Evolutionary conservation across 202 grass and related monocot genomes (phyloP), one percentile per base, ranked within the genome.

Genomic region (Zoysia matrella): DNA sequence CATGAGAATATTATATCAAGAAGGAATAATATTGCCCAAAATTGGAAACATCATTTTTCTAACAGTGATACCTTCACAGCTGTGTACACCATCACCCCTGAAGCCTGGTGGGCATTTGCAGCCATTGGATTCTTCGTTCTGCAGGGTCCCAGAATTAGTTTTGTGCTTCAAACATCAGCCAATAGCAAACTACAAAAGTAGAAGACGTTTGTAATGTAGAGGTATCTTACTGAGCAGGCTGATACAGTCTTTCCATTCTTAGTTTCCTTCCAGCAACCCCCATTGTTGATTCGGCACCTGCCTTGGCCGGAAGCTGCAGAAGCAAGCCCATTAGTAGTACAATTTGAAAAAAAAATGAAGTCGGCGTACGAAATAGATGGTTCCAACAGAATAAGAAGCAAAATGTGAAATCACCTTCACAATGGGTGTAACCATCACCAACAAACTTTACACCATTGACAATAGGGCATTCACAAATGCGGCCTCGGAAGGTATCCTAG

Each of bases 401-500:
- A 82, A 86, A 60, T 64, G 1, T 15, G 60, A 47, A 65, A 77
- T 48, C 46, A 96, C 93, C 93, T 96, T 90, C 91, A 79, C 93
- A 96, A 76, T 93, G 80, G 2, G 64, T 87, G 64, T 96, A 96
- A n/a, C 93, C 93, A 41, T 96, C 93, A 60, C 93, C 93, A 8
- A 79, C 74, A 56, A 96, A 96, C 80, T 90, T 92, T 30, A 96
- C 90, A 60, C 93, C 83, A 69, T 80, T 82, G 30, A 90, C 83
- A 77, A 67, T n/a, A 36, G 90, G 93, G 51, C 93, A 96, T 49
- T 96, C 90, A 48, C 93, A 96, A 80, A 96, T 86, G 79, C 93
- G 74, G 64, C 93, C 93, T 13, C 93, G 90, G 83, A 96, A 96
- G 71, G 93, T 96, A 74, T 96, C 93, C 93, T 96, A 75, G 5